Percentiles rank a stretch among this genome's conserved stretches.
These are phyloP conservation scores for Lodderomyces margitis DNA, from an alignment of 1,139 yeast genomes.

Conservation along the genomic window DNA sequence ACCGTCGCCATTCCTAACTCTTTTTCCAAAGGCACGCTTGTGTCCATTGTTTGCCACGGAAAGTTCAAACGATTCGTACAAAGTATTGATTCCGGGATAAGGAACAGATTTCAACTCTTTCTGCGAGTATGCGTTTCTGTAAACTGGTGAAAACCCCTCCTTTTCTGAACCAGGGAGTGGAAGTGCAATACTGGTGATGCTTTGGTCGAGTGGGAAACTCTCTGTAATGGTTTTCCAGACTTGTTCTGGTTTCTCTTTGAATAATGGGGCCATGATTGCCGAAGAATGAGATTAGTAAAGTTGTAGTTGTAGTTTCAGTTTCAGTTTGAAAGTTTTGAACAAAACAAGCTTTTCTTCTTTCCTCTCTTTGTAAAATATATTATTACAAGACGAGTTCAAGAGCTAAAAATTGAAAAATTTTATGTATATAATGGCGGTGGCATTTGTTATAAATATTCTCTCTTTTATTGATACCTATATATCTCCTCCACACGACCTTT, in stretches of 20 bases:
- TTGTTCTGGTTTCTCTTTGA: conserved; percentile 13
- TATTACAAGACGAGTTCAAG: no score
- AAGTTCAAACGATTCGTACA: conserved; percentile 47
- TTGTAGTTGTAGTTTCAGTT: not conserved
- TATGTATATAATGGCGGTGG: no score
- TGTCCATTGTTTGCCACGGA: conserved; percentile 36
- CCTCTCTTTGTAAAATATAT: not conserved
- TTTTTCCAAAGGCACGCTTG: conserved; percentile 49
- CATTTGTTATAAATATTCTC: no score
- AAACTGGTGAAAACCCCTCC: conserved; percentile 54
- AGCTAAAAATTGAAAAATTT: no score
- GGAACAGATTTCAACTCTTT: conserved; percentile 39
- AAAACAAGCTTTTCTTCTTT: not conserved
- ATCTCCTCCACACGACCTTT: not conserved
- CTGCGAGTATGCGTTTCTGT: conserved; percentile 45
- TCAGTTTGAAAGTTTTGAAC: not conserved
- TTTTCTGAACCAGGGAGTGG: conserved; percentile 46
- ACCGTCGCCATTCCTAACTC: conserved; percentile 41
- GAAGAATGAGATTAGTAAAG: no score
- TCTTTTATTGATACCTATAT: no score
- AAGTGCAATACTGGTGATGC: conserved; percentile 15
- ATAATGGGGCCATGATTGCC: conserved; percentile 8
- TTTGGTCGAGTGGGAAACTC: conserved; percentile 13
- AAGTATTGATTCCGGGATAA: conserved; percentile 52
- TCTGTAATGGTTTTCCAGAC: conserved; percentile 8